Evolutionary conservation across 2,329 filamentous ascomycete species (phyloP).

Genomic region (Malbranchea zuffiana): DNA sequence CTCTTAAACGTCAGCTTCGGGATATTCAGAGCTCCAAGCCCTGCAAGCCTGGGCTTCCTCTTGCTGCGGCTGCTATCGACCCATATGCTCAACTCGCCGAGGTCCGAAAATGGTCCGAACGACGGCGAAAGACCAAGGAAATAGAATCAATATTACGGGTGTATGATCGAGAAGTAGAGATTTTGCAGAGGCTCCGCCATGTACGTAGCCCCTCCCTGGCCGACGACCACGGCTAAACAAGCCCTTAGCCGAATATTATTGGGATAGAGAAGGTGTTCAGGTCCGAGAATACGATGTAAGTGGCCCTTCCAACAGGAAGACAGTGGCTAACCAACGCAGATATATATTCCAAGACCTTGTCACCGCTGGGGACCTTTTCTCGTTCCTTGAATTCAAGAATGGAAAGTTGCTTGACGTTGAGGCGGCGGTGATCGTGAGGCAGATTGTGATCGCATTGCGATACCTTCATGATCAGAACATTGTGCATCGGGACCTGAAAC

Average conservation of each 20-base stretch:
- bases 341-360: conserved; percentile 53
- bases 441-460: conserved; percentile 47
- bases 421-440: conserved; percentile 44
- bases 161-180: conserved; percentile 30
- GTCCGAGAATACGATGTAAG: conserved; percentile 42
- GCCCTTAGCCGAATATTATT: conserved; percentile 47
- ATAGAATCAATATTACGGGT: conserved; percentile 10
- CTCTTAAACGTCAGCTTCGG: conserved; percentile 16
- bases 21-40: conserved; percentile 4
- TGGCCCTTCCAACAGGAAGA: conserved; percentile 1
- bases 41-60: neutral
- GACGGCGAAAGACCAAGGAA: conserved; percentile 2
- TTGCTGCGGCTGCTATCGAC: conserved; percentile 16
- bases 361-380: conserved; percentile 51
- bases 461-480: conserved; percentile 47
- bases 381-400: conserved; percentile 44
- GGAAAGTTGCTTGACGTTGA: conserved; percentile 40
- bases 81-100: conserved; percentile 7
- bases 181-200: conserved; percentile 45
- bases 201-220: conserved; percentile 23
- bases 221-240: conserved; percentile 4
- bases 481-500: conserved; percentile 53
- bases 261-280: conserved; percentile 46
- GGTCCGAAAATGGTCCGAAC: neutral
- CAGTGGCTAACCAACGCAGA: conserved; percentile 20